These are phyloP conservation scores for Wickerhamomyces ciferrii DNA, from an alignment of 805 yeast species.

Conservation along the genomic window DNA sequence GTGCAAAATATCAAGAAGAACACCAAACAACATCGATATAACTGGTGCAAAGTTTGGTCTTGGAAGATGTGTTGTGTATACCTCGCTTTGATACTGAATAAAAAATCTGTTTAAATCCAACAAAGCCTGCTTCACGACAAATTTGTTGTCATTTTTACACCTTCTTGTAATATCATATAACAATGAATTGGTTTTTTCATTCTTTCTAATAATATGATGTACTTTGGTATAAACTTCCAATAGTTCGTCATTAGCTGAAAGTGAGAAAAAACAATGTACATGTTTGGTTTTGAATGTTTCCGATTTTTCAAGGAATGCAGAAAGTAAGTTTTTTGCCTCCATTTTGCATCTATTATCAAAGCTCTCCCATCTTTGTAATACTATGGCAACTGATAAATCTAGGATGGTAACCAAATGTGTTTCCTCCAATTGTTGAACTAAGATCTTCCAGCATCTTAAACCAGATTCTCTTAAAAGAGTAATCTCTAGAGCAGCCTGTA, in stretches of 20 bases:
- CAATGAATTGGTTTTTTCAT: constrained; percentile 28
- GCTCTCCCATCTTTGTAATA: constrained; percentile 59
- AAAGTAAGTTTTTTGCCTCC: constrained; percentile 49
- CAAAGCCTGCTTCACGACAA: constrained; percentile 69
- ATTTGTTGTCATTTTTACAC: constrained; percentile 55
- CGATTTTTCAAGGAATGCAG: constrained; percentile 26
- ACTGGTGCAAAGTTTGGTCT: constrained; percentile 25
- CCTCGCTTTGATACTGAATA: constrained; percentile 41
- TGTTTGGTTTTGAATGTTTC: constrained; percentile 31
- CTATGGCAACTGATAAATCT: constrained; percentile 68
- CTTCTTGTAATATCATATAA: constrained; percentile 51
- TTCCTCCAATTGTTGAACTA: constrained; percentile 52
- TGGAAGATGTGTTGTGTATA: constrained; percentile 39
- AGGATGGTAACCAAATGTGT: constrained; percentile 59
- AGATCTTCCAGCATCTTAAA: constrained; percentile 60
- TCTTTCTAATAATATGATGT: constrained; percentile 22
- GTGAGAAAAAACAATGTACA: constrained; percentile 47
- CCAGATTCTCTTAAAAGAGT: constrained; percentile 55
- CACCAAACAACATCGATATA: constrained; percentile 42
- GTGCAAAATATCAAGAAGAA: constrained; percentile 51
- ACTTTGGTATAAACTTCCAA: constrained; percentile 26
- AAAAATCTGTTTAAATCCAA: constrained; percentile 55
- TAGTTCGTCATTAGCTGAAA: constrained; percentile 39
- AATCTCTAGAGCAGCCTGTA: constrained; percentile 72
- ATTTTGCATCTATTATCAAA: constrained; percentile 45